phyloP scores from a whole-genome alignment of 1,139 yeast species.

The Suhomyces guaymorum region DNA sequence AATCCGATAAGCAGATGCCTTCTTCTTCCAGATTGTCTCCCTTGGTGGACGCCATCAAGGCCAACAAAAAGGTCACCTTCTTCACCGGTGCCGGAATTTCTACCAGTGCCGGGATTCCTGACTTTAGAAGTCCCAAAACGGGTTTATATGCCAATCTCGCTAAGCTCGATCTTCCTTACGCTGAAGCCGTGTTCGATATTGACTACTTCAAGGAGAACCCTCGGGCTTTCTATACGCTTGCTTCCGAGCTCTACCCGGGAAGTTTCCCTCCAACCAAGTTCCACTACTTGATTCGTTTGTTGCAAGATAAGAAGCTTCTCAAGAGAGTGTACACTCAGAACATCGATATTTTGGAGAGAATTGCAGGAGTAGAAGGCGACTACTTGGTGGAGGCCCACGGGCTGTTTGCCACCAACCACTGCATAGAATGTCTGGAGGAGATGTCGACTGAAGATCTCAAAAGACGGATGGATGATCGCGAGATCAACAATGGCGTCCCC shows the following conservation, averaged over 20 bases:
- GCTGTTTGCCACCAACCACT: constrained; percentile 80
- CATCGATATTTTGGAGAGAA: constrained; percentile 85
- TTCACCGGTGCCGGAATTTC: constrained; percentile 93
- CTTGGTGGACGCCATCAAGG: constrained; percentile 14
- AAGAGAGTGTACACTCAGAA: constrained; percentile 85
- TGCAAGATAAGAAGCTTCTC: constrained; percentile 63
- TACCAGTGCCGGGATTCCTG: constrained; percentile 92
- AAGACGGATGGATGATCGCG: constrained; percentile 33
- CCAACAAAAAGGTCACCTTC: constrained; percentile 38
- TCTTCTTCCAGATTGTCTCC: constrained; percentile 10
- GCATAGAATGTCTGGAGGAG: constrained; percentile 68
- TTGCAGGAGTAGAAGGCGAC: constrained; percentile 71
- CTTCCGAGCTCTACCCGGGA: constrained; percentile 86
- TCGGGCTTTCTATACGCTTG: constrained; percentile 78
- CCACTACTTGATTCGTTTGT: constrained; percentile 66
- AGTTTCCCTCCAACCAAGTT: constrained; percentile 80
- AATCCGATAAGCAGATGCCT: not conserved
- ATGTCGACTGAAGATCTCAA: constrained; percentile 56
- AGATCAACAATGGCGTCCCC: constrained; percentile 47
- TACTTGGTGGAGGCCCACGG: constrained; percentile 91
- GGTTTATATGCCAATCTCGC: constrained; percentile 85
- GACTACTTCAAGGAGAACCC: constrained; percentile 76
- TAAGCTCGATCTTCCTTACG: constrained; percentile 75
- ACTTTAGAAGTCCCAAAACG: constrained; percentile 87
- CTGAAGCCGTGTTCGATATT: constrained; percentile 94